These are phyloP conservation scores for Aspergillus egyptiacus DNA, from an alignment of 495 filamentous ascomycete genomes.

Conservation along the genomic window DNA sequence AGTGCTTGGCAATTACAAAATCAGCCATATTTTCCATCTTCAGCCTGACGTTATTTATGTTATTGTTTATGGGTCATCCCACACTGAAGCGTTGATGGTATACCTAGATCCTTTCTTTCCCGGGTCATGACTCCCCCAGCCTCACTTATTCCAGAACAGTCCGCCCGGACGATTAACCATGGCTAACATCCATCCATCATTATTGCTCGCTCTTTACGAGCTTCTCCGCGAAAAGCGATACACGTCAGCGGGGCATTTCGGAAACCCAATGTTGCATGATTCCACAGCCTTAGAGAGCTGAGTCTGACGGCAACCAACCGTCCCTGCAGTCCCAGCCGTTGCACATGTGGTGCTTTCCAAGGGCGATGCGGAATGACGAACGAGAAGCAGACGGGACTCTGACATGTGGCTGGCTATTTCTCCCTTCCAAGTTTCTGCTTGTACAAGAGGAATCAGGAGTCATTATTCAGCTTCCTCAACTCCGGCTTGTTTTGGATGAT, in stretches of 20 bases:
- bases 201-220: background rate
- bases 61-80: too few species aligned
- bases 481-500: conserved; percentile 5
- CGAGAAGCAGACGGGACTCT: background rate
- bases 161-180: background rate
- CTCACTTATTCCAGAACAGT: too few species aligned
- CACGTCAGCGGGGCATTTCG: conserved; percentile 1
- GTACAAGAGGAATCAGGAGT: too few species aligned
- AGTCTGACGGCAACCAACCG: background rate
- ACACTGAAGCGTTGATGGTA: too few species aligned
- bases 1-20: too few species aligned
- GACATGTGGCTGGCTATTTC: background rate
- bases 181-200: background rate
- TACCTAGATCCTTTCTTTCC: too few species aligned
- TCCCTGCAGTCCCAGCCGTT: conserved; percentile 1
- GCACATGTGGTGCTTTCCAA: conserved; percentile 7
- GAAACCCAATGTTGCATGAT: conserved; percentile 6
- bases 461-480: too few species aligned
- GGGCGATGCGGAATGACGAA: background rate
- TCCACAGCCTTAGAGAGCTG: background rate
- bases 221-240: conserved; percentile 2
- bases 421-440: too few species aligned
- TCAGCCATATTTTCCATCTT: too few species aligned
- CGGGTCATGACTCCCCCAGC: too few species aligned
- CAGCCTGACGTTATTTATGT: too few species aligned